phyloP scores from a whole-genome alignment of 2,329 filamentous ascomycete species.

The Fusarium sp. region DNA sequence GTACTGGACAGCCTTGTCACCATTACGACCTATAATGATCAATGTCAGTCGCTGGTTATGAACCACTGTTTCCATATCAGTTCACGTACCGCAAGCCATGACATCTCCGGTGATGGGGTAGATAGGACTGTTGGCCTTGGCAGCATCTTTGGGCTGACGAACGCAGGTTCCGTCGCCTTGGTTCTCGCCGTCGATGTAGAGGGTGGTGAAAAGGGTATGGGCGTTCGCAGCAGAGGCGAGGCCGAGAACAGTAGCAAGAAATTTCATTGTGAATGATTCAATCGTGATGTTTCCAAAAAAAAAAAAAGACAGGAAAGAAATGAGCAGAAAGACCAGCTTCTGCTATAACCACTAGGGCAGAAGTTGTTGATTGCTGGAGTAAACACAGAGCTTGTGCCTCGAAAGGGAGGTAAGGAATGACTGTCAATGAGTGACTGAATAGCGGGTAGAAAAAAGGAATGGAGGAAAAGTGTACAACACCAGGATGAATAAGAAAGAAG shows the following conservation, averaged over 20 bases:
- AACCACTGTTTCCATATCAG: rapidly evolving
- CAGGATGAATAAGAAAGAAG: slow-evolving; percentile 34
- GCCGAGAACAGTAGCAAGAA: slow-evolving; percentile 46
- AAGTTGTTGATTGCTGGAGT: slow-evolving; percentile 15
- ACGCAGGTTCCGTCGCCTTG: slow-evolving; percentile 78
- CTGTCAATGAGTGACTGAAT: slow-evolving; percentile 29
- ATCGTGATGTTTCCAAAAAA: not conserved
- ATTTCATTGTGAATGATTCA: slow-evolving; percentile 53
- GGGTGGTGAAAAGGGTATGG: slow-evolving; percentile 71
- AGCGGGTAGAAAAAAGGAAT: slow-evolving; percentile 24
- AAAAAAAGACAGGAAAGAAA: slow-evolving; percentile 4
- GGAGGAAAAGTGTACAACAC: slow-evolving; percentile 31
- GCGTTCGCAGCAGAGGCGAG: slow-evolving; percentile 55
- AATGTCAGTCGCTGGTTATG: not conserved
- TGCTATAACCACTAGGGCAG: slow-evolving; percentile 35
- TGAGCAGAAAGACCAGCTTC: slow-evolving; percentile 41
- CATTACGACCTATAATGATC: slow-evolving; percentile 52
- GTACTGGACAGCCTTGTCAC: slow-evolving; percentile 56
- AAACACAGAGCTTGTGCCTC: slow-evolving; percentile 23
- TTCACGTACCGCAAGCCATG: slow-evolving; percentile 74
- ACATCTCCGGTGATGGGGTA: slow-evolving; percentile 64
- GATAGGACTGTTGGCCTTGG: slow-evolving; percentile 66
- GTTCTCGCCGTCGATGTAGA: slow-evolving; percentile 67
- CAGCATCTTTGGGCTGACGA: slow-evolving; percentile 67
- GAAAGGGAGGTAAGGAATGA: slow-evolving; percentile 31